These are phyloP conservation scores for Dendrobium huoshanense DNA, from an alignment of 106 monocot genomes.

Conservation along the genomic window DNA sequence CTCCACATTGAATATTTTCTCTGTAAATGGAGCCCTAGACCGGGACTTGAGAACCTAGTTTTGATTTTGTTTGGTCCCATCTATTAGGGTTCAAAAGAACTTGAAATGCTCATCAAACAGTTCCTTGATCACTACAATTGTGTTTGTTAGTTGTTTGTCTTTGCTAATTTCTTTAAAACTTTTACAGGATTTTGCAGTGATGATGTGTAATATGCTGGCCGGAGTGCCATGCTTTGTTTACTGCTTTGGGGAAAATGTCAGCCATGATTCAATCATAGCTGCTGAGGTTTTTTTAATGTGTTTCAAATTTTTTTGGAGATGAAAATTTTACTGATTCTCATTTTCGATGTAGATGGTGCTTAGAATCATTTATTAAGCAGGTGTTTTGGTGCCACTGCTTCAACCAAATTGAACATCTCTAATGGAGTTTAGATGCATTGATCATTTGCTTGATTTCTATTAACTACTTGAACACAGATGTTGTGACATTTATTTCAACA, in stretches of 20 bases:
- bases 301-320: neutral
- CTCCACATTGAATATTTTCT: no score
- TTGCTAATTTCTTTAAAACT: neutral
- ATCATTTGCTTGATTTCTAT: neutral
- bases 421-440: neutral
- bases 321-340: neutral
- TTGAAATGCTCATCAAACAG: no score
- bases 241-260: slow-evolving; percentile 2
- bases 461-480: neutral
- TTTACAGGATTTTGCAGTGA: neutral
- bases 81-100: no score
- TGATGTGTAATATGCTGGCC: neutral
- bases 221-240: neutral
- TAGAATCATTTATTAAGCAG: neutral
- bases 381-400: neutral
- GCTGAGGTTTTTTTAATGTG: neutral
- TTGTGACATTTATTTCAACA: neutral
- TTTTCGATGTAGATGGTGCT: neutral
- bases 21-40: neutral
- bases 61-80: neutral
- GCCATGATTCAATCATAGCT: neutral
- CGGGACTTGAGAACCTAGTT: neutral
- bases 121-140: no score
- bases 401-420: neutral
- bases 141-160: neutral